Conservation (phyloP, 371 early-diverging fungal species). For the Lichtheimia corymbifera region DNA sequence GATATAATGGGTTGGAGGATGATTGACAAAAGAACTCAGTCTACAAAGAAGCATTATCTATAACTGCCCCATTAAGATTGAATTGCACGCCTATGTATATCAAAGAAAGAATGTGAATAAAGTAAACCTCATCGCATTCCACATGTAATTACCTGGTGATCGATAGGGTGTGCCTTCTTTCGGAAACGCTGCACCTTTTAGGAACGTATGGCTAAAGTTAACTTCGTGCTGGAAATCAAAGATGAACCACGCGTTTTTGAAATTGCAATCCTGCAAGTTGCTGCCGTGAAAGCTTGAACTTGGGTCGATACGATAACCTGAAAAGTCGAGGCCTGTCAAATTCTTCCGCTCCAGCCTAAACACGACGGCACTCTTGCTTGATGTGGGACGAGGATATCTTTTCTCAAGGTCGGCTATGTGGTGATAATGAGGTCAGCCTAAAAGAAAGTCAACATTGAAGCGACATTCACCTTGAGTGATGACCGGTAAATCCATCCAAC, state of each 20-base stretch:
- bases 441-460: not conserved
- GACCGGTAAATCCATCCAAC: constrained; percentile 29
- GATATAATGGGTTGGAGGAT: too few species aligned
- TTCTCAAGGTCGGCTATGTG: constrained; percentile 22
- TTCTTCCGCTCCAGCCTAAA: constrained; percentile 25
- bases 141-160: constrained; percentile 19
- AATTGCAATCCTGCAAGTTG: constrained; percentile 33
- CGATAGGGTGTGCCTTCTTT: constrained; percentile 21
- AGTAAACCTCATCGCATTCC: too few species aligned
- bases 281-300: constrained; percentile 31
- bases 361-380: constrained; percentile 8
- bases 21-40: too few species aligned
- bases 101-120: not conserved
- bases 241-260: constrained; percentile 27
- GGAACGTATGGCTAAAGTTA: constrained; percentile 26
- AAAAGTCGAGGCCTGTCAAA: constrained; percentile 33
- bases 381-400: constrained; percentile 24
- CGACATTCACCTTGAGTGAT: constrained; percentile 33
- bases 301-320: constrained; percentile 37
- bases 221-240: constrained; percentile 39
- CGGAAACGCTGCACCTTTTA: constrained; percentile 30
- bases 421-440: not conserved
- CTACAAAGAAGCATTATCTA: not conserved
- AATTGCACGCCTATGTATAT: constrained; percentile 13
- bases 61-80: constrained; percentile 12